These are phyloP conservation scores for Amanita rubescens DNA, from an alignment of 768 basidiomycete genomes.

Conservation along the genomic window DNA sequence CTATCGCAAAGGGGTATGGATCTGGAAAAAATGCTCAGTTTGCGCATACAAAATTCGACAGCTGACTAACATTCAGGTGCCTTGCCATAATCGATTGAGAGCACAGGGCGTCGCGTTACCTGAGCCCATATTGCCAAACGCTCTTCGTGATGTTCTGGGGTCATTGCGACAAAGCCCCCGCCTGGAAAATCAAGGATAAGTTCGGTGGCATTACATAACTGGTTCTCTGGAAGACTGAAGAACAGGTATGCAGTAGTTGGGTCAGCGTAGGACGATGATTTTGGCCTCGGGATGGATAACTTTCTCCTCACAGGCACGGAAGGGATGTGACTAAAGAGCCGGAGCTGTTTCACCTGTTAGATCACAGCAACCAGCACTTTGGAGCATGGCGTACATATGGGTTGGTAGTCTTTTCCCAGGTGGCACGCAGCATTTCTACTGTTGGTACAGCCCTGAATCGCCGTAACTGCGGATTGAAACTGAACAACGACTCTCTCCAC, in stretches of 20 bases:
- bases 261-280: conserved; percentile 65
- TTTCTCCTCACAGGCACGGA: conserved; percentile 58
- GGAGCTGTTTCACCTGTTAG: conserved; percentile 41
- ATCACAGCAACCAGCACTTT: neutral
- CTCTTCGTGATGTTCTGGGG: conserved; percentile 94
- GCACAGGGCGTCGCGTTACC: conserved; percentile 66
- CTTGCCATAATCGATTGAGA: conserved; percentile 93
- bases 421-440: conserved; percentile 90
- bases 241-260: conserved; percentile 82
- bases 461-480: conserved; percentile 37
- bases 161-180: conserved; percentile 96
- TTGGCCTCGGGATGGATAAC: conserved; percentile 78
- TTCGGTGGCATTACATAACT: conserved; percentile 63
- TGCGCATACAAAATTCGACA: conserved; percentile 6
- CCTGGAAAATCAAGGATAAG: conserved; percentile 91
- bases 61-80: conserved; percentile 79
- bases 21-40: conserved; percentile 37
- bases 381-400: conserved; percentile 58
- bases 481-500: neutral
- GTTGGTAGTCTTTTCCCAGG: conserved; percentile 96
- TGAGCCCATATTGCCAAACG: conserved; percentile 82
- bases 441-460: conserved; percentile 90
- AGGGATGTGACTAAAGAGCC: conserved; percentile 56
- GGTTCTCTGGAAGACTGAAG: conserved; percentile 61
- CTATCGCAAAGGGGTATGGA: conserved; percentile 94